A percentile compares a stretch with the other conserved stretches of the same genome.
phyloP scores from a whole-genome alignment of 2,329 filamentous ascomycete species.

The Leptographium lundbergii region DNA sequence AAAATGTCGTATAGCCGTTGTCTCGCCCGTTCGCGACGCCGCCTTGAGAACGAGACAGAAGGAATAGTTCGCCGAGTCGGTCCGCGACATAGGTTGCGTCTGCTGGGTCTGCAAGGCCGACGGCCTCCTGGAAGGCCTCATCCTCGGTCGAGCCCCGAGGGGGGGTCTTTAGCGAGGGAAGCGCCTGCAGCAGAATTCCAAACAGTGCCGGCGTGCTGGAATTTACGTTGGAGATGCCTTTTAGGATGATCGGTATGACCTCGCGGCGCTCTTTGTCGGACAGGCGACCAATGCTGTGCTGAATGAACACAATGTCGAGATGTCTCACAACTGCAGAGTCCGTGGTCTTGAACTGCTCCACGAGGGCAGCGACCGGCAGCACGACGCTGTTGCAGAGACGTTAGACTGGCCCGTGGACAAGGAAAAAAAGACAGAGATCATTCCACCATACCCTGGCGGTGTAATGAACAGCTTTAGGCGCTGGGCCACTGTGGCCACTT shows the following conservation, averaged over 20 bases:
- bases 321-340: constrained; percentile 66
- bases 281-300: constrained; percentile 55
- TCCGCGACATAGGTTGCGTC: constrained; percentile 64
- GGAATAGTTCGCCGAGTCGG: constrained; percentile 66
- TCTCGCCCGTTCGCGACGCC: not conserved
- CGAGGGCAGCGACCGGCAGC: constrained; percentile 68
- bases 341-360: constrained; percentile 81
- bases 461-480: constrained; percentile 43
- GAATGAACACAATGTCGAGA: constrained; percentile 79
- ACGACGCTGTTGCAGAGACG: constrained; percentile 40
- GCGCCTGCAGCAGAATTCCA: constrained; percentile 65
- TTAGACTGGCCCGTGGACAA: not conserved
- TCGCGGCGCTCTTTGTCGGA: constrained; percentile 50
- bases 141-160: constrained; percentile 71
- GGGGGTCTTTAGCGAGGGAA: constrained; percentile 61
- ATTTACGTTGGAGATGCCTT: constrained; percentile 50
- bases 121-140: constrained; percentile 45
- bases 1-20: constrained; percentile 48
- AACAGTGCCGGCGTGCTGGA: constrained; percentile 51
- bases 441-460: constrained; percentile 27
- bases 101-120: constrained; percentile 51
- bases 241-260: constrained; percentile 57
- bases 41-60: constrained; percentile 31
- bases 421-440: constrained; percentile 8
- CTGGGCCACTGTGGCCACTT: constrained; percentile 43